Evolutionary conservation across 2,329 filamentous ascomycete species (phyloP), one percentile per base, ranked within the genome.

Genomic region (Fusarium fujikuroi): DNA sequence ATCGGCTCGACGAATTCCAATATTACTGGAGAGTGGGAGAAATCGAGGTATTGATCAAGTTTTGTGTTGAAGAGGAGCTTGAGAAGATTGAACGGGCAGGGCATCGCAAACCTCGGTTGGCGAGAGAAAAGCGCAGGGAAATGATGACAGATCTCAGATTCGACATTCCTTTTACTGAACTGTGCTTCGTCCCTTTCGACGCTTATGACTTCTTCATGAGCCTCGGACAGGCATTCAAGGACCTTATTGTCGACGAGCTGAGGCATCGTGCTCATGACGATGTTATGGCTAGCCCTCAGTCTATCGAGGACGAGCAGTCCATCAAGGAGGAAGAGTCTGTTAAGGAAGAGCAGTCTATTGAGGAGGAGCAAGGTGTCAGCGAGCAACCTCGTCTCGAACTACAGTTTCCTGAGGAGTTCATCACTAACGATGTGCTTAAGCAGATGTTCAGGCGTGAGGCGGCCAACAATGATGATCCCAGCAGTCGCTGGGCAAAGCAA

Each of bases 361-460:
- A 50, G 4, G 16, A 50, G 19, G 47, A 50, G 18, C 30, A 50
- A 19, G 9, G 12, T 16, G 4, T 25, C 18, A 16, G 12, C 14
- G 19, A 37, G n/a, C 12, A 1, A 36, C n/a, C 18, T 21, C n/a
- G 7, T 16, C 7, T 23, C 1, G 3, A 15, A 2, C 0, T 11
- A 12, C 23, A 16, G 28, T 9, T 7, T n/a, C 18, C 15, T 7
- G 9, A 15, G 16, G 34, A n/a, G 19, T 21, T 21, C 3, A 12
- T 18, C 7, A 21, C 23, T n/a, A 21, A 25, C 12, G 9, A 52
- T 3, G 23, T 9, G 9, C 50, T 36, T 7, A 25, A 39, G 14
- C 34, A 28, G 7, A 3, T 10, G 19, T 53, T 21, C 4, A 5
- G 23, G 2, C 34, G 21, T 8, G 18, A 11, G 7, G 23, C 1